Evolutionary conservation across 2,329 filamentous ascomycete species (phyloP).

Genomic region (Neoascochyta sp.): DNA sequence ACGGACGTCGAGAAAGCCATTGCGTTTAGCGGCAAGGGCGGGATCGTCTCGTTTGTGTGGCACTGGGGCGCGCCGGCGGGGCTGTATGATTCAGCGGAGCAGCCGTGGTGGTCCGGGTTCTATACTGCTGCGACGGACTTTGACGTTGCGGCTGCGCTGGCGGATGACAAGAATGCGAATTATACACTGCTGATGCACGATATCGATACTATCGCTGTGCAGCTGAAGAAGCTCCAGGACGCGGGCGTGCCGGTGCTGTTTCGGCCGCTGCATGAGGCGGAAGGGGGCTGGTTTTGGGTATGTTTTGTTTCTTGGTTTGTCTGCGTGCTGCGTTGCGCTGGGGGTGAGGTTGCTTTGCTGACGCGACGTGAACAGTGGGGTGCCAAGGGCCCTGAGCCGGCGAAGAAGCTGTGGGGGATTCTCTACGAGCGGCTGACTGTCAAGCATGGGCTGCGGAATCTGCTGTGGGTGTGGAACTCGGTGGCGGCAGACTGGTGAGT

Average conservation of each 20-base stretch:
- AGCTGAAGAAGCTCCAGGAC: slow-evolving; percentile 45
- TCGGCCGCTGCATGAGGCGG: slow-evolving; percentile 50
- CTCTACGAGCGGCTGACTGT: slow-evolving; percentile 47
- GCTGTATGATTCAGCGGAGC: slow-evolving; percentile 46
- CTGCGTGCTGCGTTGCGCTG: not conserved
- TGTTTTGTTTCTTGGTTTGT: not conserved
- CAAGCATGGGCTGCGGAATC: slow-evolving; percentile 46
- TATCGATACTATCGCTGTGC: slow-evolving; percentile 48
- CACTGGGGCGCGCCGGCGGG: slow-evolving; percentile 49
- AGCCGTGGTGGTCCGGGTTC: slow-evolving; percentile 51
- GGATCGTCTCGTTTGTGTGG: slow-evolving; percentile 49
- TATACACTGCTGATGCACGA: slow-evolving; percentile 49
- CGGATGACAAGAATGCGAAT: slow-evolving; percentile 44
- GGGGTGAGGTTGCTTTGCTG: not conserved
- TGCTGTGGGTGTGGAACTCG: slow-evolving; percentile 53
- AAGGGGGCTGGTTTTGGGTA: slow-evolving; percentile 51
- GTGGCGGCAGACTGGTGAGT: slow-evolving; percentile 44
- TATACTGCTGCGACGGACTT: slow-evolving; percentile 52
- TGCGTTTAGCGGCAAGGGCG: slow-evolving; percentile 42
- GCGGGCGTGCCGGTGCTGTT: slow-evolving; percentile 49
- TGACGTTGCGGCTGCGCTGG: slow-evolving; percentile 44
- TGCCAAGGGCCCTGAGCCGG: slow-evolving; percentile 45
- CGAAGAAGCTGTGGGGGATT: slow-evolving; percentile 45
- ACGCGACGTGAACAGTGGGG: slow-evolving; percentile 40
- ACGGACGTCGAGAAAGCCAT: slow-evolving; percentile 49